phyloP scores from a whole-genome alignment of 441 rosid genomes.

The Hura crepitans region DNA sequence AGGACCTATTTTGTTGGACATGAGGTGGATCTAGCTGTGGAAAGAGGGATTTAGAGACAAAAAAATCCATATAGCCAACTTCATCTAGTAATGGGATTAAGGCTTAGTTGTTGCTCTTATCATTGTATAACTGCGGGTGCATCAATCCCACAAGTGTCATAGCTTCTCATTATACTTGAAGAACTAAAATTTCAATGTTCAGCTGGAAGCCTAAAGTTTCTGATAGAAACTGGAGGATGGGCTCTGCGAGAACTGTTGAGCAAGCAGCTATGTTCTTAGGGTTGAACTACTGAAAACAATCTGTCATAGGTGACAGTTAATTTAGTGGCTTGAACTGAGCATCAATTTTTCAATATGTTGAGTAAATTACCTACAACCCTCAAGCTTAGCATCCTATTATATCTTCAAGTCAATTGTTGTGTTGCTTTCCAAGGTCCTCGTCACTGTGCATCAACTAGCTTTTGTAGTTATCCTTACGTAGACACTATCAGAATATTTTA shows the following conservation, averaged over 20 bases:
- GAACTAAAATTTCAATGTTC: not conserved
- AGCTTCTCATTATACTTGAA: not conserved
- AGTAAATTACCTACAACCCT: not conserved
- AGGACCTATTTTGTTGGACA: no score
- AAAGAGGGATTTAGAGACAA: no score
- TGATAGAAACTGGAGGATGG: not conserved
- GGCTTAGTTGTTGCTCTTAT: no score
- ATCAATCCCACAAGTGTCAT: not conserved
- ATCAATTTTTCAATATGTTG: no score
- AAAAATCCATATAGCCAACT: no score
- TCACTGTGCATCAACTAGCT: not conserved
- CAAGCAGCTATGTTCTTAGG: not conserved
- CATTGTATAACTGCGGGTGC: no score
- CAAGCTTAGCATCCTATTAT: not conserved
- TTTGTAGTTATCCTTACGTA: not conserved
- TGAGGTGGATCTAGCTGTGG: no score
- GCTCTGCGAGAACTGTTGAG: not conserved
- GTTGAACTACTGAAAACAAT: not conserved
- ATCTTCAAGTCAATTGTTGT: not conserved
- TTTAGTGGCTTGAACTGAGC: not conserved
- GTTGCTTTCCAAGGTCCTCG: not conserved
- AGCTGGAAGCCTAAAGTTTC: not conserved
- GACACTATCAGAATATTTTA: not conserved
- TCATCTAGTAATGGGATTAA: no score
- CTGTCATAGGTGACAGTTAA: not conserved